Percentiles rank a stretch among this genome's conserved stretches.
phyloP scores from a whole-genome alignment of 805 yeast species.

The Kazachstania africana region DNA sequence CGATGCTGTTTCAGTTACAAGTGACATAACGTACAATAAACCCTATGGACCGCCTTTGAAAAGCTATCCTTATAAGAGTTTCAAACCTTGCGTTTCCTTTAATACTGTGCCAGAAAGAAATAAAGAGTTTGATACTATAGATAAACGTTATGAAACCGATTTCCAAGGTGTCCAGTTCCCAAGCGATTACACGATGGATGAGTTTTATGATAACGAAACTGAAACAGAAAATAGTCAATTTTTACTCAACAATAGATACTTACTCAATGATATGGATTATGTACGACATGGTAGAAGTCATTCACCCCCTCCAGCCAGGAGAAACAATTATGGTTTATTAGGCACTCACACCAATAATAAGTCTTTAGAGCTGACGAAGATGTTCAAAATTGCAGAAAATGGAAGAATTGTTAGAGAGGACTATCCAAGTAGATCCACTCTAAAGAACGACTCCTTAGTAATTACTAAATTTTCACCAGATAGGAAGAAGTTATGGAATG shows the following conservation, averaged over 20 bases:
- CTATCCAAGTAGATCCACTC: constrained; percentile 25
- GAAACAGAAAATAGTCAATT: constrained; percentile 10
- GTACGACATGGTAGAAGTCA: too few relatives aligned
- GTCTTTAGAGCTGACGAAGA: constrained; percentile 3
- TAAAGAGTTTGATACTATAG: constrained; percentile 8
- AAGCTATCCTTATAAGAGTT: constrained; percentile 4
- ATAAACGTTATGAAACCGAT: constrained; percentile 6
- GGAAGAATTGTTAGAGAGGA: constrained; percentile 25
- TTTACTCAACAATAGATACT: constrained; percentile 8
- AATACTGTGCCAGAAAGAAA: constrained; percentile 23
- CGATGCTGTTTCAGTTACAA: too few relatives aligned
- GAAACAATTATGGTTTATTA: neutral
- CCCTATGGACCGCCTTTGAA: too few relatives aligned
- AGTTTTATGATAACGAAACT: constrained; percentile 24
- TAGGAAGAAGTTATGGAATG: constrained; percentile 16
- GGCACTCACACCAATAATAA: neutral
- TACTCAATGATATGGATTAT: constrained; percentile 3
- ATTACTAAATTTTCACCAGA: constrained; percentile 15
- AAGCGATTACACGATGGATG: constrained; percentile 23
- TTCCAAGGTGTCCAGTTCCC: constrained; percentile 20
- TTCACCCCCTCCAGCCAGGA: neutral
- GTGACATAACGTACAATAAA: too few relatives aligned
- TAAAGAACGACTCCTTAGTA: constrained; percentile 21
- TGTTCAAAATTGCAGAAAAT: constrained; percentile 18
- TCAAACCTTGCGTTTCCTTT: constrained; percentile 23